Conservation (phyloP, 257 asterid genomes). For the Mentha longifolia region DNA sequence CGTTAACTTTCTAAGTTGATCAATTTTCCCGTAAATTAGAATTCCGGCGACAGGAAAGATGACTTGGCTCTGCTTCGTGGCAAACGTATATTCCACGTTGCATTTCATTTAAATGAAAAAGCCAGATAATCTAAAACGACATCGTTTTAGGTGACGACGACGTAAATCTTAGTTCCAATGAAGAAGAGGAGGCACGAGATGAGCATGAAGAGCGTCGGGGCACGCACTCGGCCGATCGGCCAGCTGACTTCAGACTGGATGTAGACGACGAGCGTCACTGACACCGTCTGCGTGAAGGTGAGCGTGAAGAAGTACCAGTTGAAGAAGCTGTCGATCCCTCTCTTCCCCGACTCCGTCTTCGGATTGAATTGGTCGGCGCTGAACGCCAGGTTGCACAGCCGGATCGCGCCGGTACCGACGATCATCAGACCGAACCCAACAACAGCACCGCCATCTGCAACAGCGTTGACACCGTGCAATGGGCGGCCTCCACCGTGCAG, state of each 20-base stretch:
- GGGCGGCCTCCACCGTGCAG: conserved; percentile 41
- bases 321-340: conserved; percentile 74
- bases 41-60: too few relatives aligned
- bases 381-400: conserved; percentile 81
- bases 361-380: conserved; percentile 88
- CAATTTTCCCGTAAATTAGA: too few relatives aligned
- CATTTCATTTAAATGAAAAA: too few relatives aligned
- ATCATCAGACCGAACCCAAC: conserved; percentile 57
- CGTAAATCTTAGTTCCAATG: conserved; percentile 63
- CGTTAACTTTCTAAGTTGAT: too few relatives aligned
- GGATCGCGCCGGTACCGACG: conserved; percentile 67
- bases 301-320: conserved; percentile 82
- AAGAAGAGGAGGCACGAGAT: conserved; percentile 64
- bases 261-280: conserved; percentile 69
- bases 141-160: conserved; percentile 33
- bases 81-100: too few relatives aligned
- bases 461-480: conserved; percentile 56
- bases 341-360: conserved; percentile 60
- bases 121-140: too few relatives aligned
- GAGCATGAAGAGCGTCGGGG: conserved; percentile 62
- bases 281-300: conserved; percentile 71
- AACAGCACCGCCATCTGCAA: conserved; percentile 56
- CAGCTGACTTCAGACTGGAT: conserved; percentile 70
- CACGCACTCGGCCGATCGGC: conserved; percentile 50
- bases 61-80: too few relatives aligned